A percentile compares a stretch with the other conserved stretches of the same genome.
phyloP scores from a whole-genome alignment of 2,329 filamentous ascomycete species.

The Ceratocystis variospora region DNA sequence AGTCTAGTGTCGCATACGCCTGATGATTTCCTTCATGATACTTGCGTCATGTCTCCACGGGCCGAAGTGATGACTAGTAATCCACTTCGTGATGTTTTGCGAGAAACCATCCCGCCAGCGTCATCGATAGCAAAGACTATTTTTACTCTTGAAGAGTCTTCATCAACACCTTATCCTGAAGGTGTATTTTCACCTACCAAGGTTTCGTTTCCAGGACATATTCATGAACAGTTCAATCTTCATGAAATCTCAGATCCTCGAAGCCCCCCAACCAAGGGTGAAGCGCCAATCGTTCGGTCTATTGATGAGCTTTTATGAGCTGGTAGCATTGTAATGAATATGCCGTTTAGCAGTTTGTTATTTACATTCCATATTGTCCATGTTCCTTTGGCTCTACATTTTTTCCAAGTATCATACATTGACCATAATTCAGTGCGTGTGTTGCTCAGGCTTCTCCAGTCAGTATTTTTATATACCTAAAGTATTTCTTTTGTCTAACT shows the following conservation, averaged over 20 bases:
- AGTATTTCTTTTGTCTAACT: too few species aligned
- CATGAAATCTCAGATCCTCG: slow-evolving; percentile 48
- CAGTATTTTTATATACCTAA: too few species aligned
- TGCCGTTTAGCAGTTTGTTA: not conserved
- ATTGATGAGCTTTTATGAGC: slow-evolving; percentile 55
- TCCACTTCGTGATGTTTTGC: slow-evolving; percentile 37
- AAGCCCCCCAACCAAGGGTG: slow-evolving; percentile 60
- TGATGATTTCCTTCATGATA: slow-evolving; percentile 30
- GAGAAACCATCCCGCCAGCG: not conserved
- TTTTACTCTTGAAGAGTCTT: slow-evolving; percentile 40
- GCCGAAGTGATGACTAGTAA: slow-evolving; percentile 60
- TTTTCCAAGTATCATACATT: too few species aligned
- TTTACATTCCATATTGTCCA: not conserved
- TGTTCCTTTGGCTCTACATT: too few species aligned
- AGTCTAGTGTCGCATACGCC: not conserved
- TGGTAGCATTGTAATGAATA: not conserved
- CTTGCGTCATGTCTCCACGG: slow-evolving; percentile 55
- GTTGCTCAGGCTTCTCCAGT: too few species aligned
- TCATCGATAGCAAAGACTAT: slow-evolving; percentile 26
- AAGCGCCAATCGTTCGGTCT: slow-evolving; percentile 60
- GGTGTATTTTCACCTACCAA: slow-evolving; percentile 41
- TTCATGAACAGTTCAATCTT: slow-evolving; percentile 38
- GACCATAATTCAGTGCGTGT: too few species aligned
- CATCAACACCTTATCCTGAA: slow-evolving; percentile 36
- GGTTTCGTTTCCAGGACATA: slow-evolving; percentile 40